Evolutionary conservation across 225 moss, liverwort and hornwort species (phyloP), one percentile per base, ranked within the genome.

Genomic region (Polytrichum commune): DNA sequence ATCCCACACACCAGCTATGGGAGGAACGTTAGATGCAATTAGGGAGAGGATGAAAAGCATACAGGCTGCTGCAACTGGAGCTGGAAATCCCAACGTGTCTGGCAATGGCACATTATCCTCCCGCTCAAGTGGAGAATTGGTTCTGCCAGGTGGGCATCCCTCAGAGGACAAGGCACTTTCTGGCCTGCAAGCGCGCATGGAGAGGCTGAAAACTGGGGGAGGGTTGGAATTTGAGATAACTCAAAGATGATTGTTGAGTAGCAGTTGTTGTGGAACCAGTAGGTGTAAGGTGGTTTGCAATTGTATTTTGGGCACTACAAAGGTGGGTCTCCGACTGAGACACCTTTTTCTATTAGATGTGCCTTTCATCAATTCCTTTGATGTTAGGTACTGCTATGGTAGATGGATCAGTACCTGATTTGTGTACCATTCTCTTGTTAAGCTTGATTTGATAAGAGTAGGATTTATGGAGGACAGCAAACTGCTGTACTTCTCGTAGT

Each of bases 31-130:
- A 77, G 92, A 92, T 76, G 93, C 96, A 58, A 97, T 97, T 67
- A 86, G 96, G 73, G 96, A 97, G 61, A 86, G 96, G 79, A 97
- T 97, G 96, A 97, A 93, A 71, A 93, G 83, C 62, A 97, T 97
- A 62, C 96, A 97, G 87, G 96, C 96, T 60, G 96, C 93, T 76
- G 92, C 93, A 29, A 79, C 93, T 68, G 93, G 84, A 69, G 79
- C 82, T 68, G 68, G 84, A 22, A 78, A 80, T 29, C 72, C 79
- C 24, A 74, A 76, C 22, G 73, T 85, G 64, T 82, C 82, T 26
- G 74, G 78, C 32, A 83, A 80, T 63, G 86, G 86, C 63, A 74
- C 84, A 56, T 6, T 84, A 57, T 76, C 75, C 53, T 35, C 70
- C 27, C 74, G 84, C 69, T 77, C 81, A 5, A 85, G 78, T 76